These are phyloP conservation scores for Camellia granthamiana DNA, from an alignment of 148 eudicot genomes.

Conservation along the genomic window DNA sequence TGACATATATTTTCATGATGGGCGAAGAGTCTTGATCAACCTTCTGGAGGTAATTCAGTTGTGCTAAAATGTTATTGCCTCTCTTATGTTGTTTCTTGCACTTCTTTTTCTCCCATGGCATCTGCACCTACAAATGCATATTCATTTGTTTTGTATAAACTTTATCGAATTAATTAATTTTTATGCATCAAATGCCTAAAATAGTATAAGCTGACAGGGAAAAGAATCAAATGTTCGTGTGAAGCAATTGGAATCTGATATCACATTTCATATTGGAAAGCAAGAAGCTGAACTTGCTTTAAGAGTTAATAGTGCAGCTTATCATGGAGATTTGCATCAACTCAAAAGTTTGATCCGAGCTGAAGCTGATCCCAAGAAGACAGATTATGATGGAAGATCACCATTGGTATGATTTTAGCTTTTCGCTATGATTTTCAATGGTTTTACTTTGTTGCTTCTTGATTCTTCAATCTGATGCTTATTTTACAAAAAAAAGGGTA, in stretches of 20 bases:
- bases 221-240: constrained; percentile 57
- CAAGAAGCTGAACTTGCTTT: constrained; percentile 97
- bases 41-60: constrained; percentile 61
- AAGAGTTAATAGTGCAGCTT: constrained; percentile 78
- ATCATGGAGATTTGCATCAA: constrained; percentile 72
- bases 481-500: neutral
- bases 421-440: neutral
- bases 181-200: constrained; percentile 3
- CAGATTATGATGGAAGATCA: constrained; percentile 88
- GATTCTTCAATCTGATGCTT: neutral
- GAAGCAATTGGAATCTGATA: constrained; percentile 77
- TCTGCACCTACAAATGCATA: neutral
- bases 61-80: neutral
- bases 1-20: constrained; percentile 83
- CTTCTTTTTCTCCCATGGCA: neutral
- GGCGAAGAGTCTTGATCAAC: constrained; percentile 65
- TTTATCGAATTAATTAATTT: neutral
- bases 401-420: constrained; percentile 58
- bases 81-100: neutral
- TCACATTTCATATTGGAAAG: constrained; percentile 68
- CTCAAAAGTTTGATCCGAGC: constrained; percentile 65
- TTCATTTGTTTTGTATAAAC: neutral
- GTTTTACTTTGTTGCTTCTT: neutral
- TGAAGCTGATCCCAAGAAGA: constrained; percentile 87
- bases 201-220: constrained; percentile 42